Conservation (phyloP, 2,329 filamentous ascomycete species). For the Stagonosporopsis cucurbitacearum region DNA sequence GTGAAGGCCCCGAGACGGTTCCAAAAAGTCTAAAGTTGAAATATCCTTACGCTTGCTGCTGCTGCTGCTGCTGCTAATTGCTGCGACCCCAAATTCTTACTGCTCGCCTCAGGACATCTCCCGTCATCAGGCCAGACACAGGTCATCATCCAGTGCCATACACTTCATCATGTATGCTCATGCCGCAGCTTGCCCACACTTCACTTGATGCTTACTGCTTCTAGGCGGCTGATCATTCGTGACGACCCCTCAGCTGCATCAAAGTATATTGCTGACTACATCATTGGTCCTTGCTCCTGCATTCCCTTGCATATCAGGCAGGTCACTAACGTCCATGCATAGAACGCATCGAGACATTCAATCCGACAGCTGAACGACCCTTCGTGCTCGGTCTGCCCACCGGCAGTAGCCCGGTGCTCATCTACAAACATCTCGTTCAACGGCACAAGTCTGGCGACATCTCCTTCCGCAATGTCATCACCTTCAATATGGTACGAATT, state of each 20-base stretch:
- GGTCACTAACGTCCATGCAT: slow-evolving; percentile 34
- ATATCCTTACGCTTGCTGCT: slow-evolving; percentile 24
- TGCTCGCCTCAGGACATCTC: slow-evolving; percentile 15
- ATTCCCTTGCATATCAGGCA: slow-evolving; percentile 27
- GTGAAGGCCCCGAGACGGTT: background rate
- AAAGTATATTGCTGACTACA: slow-evolving; percentile 80
- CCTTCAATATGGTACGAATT: slow-evolving; percentile 81
- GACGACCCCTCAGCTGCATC: slow-evolving; percentile 73
- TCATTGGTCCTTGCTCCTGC: slow-evolving; percentile 63
- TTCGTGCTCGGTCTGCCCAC: slow-evolving; percentile 86
- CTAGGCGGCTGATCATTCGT: slow-evolving; percentile 83
- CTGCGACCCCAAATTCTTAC: slow-evolving; percentile 6
- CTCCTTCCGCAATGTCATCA: slow-evolving; percentile 87
- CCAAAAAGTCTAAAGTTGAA: slow-evolving; percentile 29
- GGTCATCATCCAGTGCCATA: background rate
- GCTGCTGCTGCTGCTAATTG: slow-evolving; percentile 6
- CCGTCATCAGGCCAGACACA: slow-evolving; percentile 17
- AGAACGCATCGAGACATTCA: slow-evolving; percentile 80
- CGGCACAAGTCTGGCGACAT: slow-evolving; percentile 75
- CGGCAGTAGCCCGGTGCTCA: slow-evolving; percentile 77
- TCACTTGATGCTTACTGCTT: slow-evolving; percentile 37
- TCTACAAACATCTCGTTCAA: slow-evolving; percentile 78
- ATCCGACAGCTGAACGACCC: slow-evolving; percentile 72
- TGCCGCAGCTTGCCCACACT: slow-evolving; percentile 24
- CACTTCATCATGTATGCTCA: slow-evolving; percentile 42